Evolutionary conservation across 805 yeast species (phyloP), one percentile per base, ranked within the genome.

Genomic region (Metschnikowia chrysomelidarum): DNA sequence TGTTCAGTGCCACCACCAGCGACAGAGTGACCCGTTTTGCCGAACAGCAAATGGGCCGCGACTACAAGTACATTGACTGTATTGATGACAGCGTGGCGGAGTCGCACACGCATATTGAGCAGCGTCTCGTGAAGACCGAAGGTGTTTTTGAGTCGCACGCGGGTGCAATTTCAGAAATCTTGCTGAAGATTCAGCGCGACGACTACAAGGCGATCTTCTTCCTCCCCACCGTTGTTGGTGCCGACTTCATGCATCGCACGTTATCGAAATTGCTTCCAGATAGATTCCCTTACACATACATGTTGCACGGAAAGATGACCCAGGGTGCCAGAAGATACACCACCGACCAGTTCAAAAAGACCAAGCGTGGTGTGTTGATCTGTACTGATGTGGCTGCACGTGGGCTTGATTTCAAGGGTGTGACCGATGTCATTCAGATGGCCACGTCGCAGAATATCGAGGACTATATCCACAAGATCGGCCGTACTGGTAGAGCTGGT

Each of bases 401-500:
- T 64, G 98, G 98, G 49, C 80, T 91, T 82, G 97, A 91, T 67
- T 86, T 91, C 73, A 93, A 89, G 38, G 77, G 78, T 49, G 94
- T 91, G 19, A 64, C 87, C 17, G 86, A 87, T 55, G 97, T 91
- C 34, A 66, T 84, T 50, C 97, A 91, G 66, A 59, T 87, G 36
- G 85, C 91, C 47, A 72, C 80, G n/a, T 86, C 93, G 42, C 62
- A 71, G 30, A 86, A 81, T 39, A 62, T 78, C 16, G 76, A 89
- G n/a, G 82, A 83, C 44, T 88, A 89, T 57, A 78, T 88, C 40
- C 98, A 91, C 64, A 82, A 95, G 60, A 82, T 91, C 54, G 98
- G 98, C 41, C 81, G 98, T 71, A 91, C 97, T 11, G 98, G 95
- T 27, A 79, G 98, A 64, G 95, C 89, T 36, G 96, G 96, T 38